These are phyloP conservation scores for Stagonosporopsis vannaccii DNA, from an alignment of 2,329 filamentous ascomycete species.

Conservation along the genomic window DNA sequence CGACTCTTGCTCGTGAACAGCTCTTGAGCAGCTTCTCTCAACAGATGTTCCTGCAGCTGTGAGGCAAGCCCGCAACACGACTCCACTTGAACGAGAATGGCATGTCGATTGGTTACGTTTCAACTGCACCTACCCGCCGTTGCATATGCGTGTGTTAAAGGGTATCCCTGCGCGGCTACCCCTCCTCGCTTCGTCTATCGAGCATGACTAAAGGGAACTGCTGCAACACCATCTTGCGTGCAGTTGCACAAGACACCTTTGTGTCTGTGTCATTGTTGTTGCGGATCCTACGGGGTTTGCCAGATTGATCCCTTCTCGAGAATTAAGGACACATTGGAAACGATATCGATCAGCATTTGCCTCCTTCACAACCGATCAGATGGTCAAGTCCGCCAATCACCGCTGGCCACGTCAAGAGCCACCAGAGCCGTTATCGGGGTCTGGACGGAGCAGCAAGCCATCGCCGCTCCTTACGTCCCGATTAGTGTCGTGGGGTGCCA, in stretches of 20 bases:
- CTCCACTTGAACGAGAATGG: constrained; percentile 25
- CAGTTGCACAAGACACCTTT: constrained; percentile 32
- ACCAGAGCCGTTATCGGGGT: constrained; percentile 49
- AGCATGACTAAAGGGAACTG: constrained; percentile 33
- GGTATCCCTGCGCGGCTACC: constrained; percentile 36
- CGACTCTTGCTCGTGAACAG: background rate
- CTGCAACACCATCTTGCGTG: constrained; percentile 24
- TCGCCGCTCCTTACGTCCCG: constrained; percentile 46
- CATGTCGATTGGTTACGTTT: constrained; percentile 38
- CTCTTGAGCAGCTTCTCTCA: constrained; percentile 27
- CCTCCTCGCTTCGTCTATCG: constrained; percentile 23
- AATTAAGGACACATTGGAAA: background rate
- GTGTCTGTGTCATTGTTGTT: constrained; percentile 14
- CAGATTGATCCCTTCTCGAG: constrained; percentile 1
- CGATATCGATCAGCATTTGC: constrained; percentile 23
- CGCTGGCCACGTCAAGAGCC: constrained; percentile 46
- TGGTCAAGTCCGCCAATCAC: constrained; percentile 43
- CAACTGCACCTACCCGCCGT: constrained; percentile 45
- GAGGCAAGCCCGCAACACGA: constrained; percentile 45
- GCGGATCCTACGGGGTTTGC: background rate
- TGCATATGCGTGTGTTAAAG: constrained; percentile 51
- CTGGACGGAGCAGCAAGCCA: constrained; percentile 42
- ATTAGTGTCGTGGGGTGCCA: constrained; percentile 35
- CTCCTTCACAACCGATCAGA: constrained; percentile 38
- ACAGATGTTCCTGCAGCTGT: constrained; percentile 49